Base-by-base conservation (phyloP, 2,329 filamentous ascomycete genomes). In the Hymenotorrendiella dingleyae region DNA sequence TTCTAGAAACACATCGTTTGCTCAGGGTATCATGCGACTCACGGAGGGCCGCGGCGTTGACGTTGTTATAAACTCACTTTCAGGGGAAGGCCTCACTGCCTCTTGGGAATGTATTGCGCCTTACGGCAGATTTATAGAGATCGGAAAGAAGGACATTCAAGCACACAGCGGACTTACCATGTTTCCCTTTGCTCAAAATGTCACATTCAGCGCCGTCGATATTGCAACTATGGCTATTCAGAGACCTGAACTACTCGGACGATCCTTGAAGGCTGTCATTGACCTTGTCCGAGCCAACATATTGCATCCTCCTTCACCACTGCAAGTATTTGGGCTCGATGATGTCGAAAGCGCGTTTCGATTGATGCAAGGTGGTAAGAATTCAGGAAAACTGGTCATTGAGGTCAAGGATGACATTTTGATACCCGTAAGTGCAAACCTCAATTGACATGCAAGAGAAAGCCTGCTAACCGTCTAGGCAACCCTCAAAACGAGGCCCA, bases 31-130 rank as follows among this genome's bases (percentile, higher is more conserved):
- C 4, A 50, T 48, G 37, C 21, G 45, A 11, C 36, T 39, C 3
- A 61, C 58, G 8, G 27, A 43, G 8, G 46, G 51, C n/a, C n/a
- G 30, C 6, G 58, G 58, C 20, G 56, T 60, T 19, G 56, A 61
- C 26, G 43, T 60, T 2, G 49, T 60, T 4, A 39, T 61, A 2
- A 60, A 58, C 36, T 55, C 54, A 1, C n/a, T 40, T 4, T 21
- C 32, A 14, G 37, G 46, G 1, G 46, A 51, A 49, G 55, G 42
- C 36, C 54, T 72, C 1, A 65, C 66, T 21, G 59, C 64, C 0
- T 67, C 64, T 0, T 73, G 66, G 67, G 45, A 60, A 6, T 71
- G 68, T 36, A 55, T 65, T 19, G 60, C 62, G 4, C 42, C 43
- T 0, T 57, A 58, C 39, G 65, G 64, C 2, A 46, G 56, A 4